Percentiles rank a stretch among this genome's conserved stretches.
Evolutionary conservation across 306 rosid species (phyloP).

Genomic region (Vigna unguiculata): DNA sequence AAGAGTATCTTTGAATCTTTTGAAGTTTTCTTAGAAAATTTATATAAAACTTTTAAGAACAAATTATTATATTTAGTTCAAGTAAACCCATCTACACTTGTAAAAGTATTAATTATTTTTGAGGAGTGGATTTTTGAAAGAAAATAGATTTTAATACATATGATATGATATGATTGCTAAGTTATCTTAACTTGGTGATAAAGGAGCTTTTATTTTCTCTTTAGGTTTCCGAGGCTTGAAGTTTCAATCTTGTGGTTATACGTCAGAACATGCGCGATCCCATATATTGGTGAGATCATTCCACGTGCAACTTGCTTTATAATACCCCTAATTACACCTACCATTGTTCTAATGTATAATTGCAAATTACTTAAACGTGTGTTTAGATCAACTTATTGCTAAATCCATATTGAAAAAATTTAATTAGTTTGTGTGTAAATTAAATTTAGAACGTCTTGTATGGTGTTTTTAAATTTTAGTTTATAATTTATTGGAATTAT

Average conservation of each 20-base stretch:
- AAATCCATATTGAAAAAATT: too few species aligned
- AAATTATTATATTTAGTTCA: background rate
- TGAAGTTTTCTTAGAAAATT: background rate
- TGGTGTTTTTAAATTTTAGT: too few species aligned
- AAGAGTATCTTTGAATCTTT: too few species aligned
- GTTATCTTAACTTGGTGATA: constrained; percentile 43
- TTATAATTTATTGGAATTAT: too few species aligned
- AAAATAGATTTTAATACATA: background rate
- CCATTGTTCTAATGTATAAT: background rate
- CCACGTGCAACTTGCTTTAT: constrained; percentile 44
- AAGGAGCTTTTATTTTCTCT: constrained; percentile 38
- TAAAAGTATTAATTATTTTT: background rate
- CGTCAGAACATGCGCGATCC: constrained; percentile 34
- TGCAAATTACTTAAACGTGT: too few species aligned
- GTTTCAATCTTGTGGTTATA: constrained; percentile 46
- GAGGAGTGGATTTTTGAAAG: background rate
- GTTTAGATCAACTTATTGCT: too few species aligned
- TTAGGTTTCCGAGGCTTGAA: constrained; percentile 47
- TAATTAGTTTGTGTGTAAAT: too few species aligned
- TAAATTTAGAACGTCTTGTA: background rate
- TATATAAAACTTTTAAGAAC: background rate
- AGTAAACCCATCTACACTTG: background rate
- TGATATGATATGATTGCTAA: background rate
- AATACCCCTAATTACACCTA: constrained; percentile 9
- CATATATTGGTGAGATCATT: constrained; percentile 37